Percentiles rank a stretch among this genome's conserved stretches.
Evolutionary conservation across 2,329 filamentous ascomycete genomes (phyloP).

Genomic region (Aspergillus pseudotamarii): DNA sequence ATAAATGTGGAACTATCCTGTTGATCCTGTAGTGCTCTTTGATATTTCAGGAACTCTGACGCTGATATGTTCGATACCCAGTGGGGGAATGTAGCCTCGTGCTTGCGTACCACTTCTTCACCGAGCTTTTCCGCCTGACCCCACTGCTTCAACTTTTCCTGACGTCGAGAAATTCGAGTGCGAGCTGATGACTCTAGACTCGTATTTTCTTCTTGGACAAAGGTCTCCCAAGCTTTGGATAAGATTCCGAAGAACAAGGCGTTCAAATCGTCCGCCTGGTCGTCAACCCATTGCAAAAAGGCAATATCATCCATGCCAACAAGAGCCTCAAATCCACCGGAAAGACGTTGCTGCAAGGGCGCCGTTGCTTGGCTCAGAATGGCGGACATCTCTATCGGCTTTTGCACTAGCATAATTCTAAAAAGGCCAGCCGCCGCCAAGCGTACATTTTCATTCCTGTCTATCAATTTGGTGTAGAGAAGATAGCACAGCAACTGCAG

Average conservation of each 20-base stretch:
- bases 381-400: conserved; percentile 76
- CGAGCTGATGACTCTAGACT: conserved; percentile 76
- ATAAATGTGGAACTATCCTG: conserved; percentile 85
- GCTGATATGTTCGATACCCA: conserved; percentile 97
- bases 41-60: conserved; percentile 88
- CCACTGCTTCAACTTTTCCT: conserved; percentile 82
- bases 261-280: conserved; percentile 77
- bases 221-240: conserved; percentile 84
- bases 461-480: conserved; percentile 85
- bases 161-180: conserved; percentile 70
- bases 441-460: conserved; percentile 67
- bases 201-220: conserved; percentile 79
- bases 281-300: conserved; percentile 86
- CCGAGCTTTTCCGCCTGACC: conserved; percentile 67
- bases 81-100: conserved; percentile 81
- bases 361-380: conserved; percentile 73
- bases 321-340: conserved; percentile 77
- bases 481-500: conserved; percentile 89
- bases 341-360: conserved; percentile 70
- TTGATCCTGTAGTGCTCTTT: conserved; percentile 85
- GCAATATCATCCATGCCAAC: conserved; percentile 86
- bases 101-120: conserved; percentile 75
- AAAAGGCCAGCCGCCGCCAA: conserved; percentile 80
- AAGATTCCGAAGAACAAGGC: conserved; percentile 79
- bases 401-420: conserved; percentile 92